Evolutionary conservation across 2,329 filamentous ascomycete genomes (phyloP), one percentile per base, ranked within the genome.

Genomic region (Neoarthrinium moseri): DNA sequence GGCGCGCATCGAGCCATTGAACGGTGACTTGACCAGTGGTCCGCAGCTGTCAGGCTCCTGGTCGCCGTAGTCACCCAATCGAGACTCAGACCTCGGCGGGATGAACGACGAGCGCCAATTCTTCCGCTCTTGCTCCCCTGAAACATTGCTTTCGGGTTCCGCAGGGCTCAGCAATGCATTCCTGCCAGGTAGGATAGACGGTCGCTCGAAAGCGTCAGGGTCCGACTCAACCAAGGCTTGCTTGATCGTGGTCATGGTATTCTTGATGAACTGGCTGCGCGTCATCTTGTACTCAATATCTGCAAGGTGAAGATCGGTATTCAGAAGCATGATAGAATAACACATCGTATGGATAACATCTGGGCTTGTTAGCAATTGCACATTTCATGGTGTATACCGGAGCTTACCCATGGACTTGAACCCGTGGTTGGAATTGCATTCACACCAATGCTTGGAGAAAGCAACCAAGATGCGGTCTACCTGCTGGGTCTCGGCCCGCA

Each of bases 271-370:
- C 60, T 97, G 92, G 52, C 79, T 86, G 46, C 88, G 83, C 2
- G 92, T 97, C 94, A 99, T 99, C 72, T 95, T 95, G 57, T 88
- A 84, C 51, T 95, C 91, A 56, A 97, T 96, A 61, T 97, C 91
- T 48, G 92, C 94, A 60, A 97, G 68, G 60, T 99, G 92, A 46
- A 99, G 74, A 71, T 99, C 94, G 26, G 94, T 99, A 60, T 99
- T 99, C 52, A 99, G 78, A 10, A 99, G 77, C 61, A 99, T 85
- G 53, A 99, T 83, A 1, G 94, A 96, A 67, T 97, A 99, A 69
- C 90, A 95, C 52, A 97, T 95, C 20, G 91, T 96, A 65, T 99
- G 92, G 15, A 99, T 91, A 38, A 97, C 87, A 70, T 97, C 92
- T 87, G 44, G 39, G 24, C 21, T 17, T 17, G 30, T 44, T 29